Evolutionary conservation across 371 early-diverging fungal genomes (phyloP), one percentile per base, ranked within the genome.

Genomic region (Mucor lusitanicus): DNA sequence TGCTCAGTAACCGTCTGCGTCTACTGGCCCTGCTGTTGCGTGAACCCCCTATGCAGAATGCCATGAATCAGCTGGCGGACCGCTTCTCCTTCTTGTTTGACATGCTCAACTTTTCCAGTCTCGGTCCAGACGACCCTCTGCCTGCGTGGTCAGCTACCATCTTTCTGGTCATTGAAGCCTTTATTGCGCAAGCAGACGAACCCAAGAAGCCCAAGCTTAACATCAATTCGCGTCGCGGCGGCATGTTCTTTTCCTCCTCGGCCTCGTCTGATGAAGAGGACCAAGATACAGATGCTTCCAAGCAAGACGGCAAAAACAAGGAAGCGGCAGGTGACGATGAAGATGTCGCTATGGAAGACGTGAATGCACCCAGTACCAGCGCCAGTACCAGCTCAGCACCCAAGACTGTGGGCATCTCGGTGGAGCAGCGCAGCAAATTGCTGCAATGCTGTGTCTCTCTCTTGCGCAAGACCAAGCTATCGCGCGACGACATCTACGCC

Each of bases 121-220:
- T 59, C 12, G 69, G 72, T 28, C 72, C 65, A 15, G 61, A 67
- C 17, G 61, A 65, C 13, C 63, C 73, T 9, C 68, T 75, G 27
- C 84, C 88, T 7, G 59, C 79, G 5, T 92, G 92, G 91, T 69
- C 91, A 19, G 78, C 92, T 12, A 79, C 92, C 0, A 75, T 85
- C 13, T 79, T 93, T 23, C 73, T 93, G 40, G 85, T 91, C n/a
- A 44, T 93, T 11, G 92, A 92, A 62, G 74, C 87, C 3, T 85
- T 87, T 54, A 74, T 92, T 25, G 87, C 91, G 0, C 72, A 89
- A 37, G 66, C 86, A 1, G 91, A 91, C 67, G 91, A 91, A 65
- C 91, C 91, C 11, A 78, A 32, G 65, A 80, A 60, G 15, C 76
- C 61, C 9, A 78, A 79, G 35, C 64, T 72, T 4, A 48, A 42